phyloP scores from a whole-genome alignment of 176 grass and related monocot genomes.

The Sorghum bicolor region DNA sequence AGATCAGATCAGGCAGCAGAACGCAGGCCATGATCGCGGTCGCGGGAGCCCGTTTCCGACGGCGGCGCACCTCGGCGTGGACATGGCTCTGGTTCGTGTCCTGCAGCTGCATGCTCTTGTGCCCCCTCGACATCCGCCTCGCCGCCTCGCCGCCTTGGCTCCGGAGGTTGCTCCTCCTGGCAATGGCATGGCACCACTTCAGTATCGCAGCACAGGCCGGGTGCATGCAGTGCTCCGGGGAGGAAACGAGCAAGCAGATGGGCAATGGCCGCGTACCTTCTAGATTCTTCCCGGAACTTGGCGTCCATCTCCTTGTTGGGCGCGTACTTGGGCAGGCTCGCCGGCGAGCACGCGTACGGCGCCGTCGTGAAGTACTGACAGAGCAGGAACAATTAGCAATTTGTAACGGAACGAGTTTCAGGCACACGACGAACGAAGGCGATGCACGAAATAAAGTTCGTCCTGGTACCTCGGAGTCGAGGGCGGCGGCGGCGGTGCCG shows the following conservation, averaged over 20 bases:
- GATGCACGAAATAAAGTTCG: no score
- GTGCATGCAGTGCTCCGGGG: not conserved
- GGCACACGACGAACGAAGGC: no score
- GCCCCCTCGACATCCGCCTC: conserved; percentile 22
- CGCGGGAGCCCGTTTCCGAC: not conserved
- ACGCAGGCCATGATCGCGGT: not conserved
- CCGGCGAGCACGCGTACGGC: conserved; percentile 61
- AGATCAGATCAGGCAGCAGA: not conserved
- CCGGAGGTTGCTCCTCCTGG: conserved; percentile 33
- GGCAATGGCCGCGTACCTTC: conserved; percentile 18
- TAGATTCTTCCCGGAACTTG: conserved; percentile 62
- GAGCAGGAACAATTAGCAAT: no score
- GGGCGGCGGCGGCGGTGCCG: conserved; percentile 64
- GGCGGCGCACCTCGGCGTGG: conserved; percentile 31
- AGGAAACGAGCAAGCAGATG: not conserved
- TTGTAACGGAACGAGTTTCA: no score
- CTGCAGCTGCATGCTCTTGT: conserved; percentile 49
- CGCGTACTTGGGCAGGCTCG: conserved; percentile 77
- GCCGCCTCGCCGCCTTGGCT: conserved; percentile 10
- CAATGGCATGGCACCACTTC: not conserved
- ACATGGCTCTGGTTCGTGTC: conserved; percentile 40
- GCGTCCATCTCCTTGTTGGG: conserved; percentile 96
- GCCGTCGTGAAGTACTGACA: conserved; percentile 66
- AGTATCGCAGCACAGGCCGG: not conserved
- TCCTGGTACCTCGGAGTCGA: conserved; percentile 45